Base-by-base conservation (phyloP, 164 flowering plant genomes). In the Cinnamomum chago region DNA sequence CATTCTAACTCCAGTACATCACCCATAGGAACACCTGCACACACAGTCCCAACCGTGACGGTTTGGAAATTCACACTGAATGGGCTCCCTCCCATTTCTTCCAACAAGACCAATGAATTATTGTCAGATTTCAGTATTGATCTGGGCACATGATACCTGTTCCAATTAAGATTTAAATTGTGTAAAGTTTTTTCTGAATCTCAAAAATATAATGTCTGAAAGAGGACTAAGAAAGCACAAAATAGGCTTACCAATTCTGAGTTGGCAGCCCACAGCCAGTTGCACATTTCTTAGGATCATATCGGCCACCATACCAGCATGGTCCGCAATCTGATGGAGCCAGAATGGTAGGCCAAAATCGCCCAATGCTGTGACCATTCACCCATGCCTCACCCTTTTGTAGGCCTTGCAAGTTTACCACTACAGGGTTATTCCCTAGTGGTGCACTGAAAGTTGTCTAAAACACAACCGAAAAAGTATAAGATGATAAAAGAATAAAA, bases 361-460 rank as follows among this genome's bases (percentile, higher is more conserved):
- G 83, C 0, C 97, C 97, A 1, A 90, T 76, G 73, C 82, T 88
- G 0, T 85, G 58, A 0, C 97, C 97, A 64, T 92, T 92, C 1
- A 94, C 88, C 97, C 97, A 94, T 2, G 93, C 95, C 0, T 70
- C 15, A 0, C 97, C 97, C 65, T 94, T 94, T 0, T 94, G 90
- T 81, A 94, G 18, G 0, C 93, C 92, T 70, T 65, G 84, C 67
- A 90, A 60, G 66, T 94, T 93, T 3, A 92, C 79, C 1, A 83
- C 93, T 3, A 94, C 91, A 0, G 94, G 88, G 2, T 88, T 93
- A 3, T 69, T 66, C 3, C 94, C 98, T 20, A 81, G 52, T 0
- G 97, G 95, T 58, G 92, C 82, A 67, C 84, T 84, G 84, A 92
- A 90, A 1, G 83, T 83, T 0, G 94, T 80, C 97, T 89, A 25